Conservation (phyloP, 2,329 filamentous ascomycete genomes). For the Monosporascus sp. region DNA sequence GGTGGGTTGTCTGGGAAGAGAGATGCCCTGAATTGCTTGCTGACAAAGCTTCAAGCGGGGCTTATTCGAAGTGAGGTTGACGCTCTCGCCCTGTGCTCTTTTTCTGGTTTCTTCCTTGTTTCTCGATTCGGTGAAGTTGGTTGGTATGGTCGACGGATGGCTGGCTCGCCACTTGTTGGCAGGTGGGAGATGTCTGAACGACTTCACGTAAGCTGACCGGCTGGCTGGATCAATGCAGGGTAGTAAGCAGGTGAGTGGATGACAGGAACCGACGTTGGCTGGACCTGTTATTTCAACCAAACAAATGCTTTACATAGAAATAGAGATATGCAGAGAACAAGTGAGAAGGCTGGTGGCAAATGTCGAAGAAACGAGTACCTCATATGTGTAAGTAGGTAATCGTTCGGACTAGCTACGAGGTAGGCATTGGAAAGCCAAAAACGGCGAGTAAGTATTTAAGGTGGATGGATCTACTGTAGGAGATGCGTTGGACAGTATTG, state of each 20-base stretch:
- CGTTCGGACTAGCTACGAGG: too few relatives aligned
- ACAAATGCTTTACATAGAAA: not conserved
- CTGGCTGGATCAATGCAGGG: not conserved
- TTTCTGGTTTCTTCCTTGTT: too few relatives aligned
- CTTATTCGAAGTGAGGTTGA: too few relatives aligned
- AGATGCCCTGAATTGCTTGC: too few relatives aligned
- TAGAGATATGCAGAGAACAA: not conserved
- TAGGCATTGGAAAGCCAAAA: not conserved
- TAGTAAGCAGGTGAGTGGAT: not conserved
- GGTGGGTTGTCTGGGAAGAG: conserved; percentile 1
- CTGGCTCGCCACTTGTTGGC: too few relatives aligned
- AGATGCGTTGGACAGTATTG: not conserved
- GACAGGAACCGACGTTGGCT: not conserved
- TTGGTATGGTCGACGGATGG: too few relatives aligned
- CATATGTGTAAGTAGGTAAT: too few relatives aligned
- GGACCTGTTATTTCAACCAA: not conserved
- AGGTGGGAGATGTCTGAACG: too few relatives aligned
- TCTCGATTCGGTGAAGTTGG: too few relatives aligned
- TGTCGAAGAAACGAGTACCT: not conserved
- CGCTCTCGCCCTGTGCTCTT: too few relatives aligned
- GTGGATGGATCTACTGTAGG: not conserved
- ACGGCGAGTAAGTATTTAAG: not conserved
- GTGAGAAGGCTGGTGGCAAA: not conserved
- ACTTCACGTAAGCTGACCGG: too few relatives aligned
- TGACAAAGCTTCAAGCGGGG: too few relatives aligned